Conservation (phyloP, 306 rosid genomes). For the Trifolium repens region DNA sequence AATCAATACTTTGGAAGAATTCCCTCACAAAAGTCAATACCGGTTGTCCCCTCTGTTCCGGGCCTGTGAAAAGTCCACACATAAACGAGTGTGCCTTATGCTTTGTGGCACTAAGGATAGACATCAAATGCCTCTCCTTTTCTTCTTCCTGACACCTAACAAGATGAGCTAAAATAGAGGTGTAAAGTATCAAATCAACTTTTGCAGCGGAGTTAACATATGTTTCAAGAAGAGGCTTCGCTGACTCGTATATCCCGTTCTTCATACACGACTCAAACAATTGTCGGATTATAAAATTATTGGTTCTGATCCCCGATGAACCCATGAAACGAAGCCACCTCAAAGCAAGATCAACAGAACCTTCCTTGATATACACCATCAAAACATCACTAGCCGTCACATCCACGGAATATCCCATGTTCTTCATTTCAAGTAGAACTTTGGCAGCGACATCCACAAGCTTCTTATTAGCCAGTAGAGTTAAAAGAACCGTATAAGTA, state of each 20-base stretch:
- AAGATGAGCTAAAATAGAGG: constrained; percentile 91
- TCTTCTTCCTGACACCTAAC: constrained; percentile 90
- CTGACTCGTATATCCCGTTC: constrained; percentile 76
- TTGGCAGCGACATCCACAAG: constrained; percentile 55
- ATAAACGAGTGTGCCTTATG: constrained; percentile 85
- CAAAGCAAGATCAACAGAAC: constrained; percentile 86
- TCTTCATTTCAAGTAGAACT: constrained; percentile 90
- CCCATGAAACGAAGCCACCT: constrained; percentile 97
- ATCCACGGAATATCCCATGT: constrained; percentile 91
- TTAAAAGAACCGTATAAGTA: constrained; percentile 77
- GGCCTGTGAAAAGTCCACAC: constrained; percentile 90
- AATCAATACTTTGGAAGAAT: constrained; percentile 86
- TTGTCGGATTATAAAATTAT: constrained; percentile 86
- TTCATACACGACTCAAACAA: constrained; percentile 96
- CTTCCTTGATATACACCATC: constrained; percentile 96
- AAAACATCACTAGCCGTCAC: constrained; percentile 90
- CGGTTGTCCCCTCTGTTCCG: constrained; percentile 84
- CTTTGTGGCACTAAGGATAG: constrained; percentile 81
- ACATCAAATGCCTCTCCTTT: constrained; percentile 89
- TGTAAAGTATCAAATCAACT: constrained; percentile 91
- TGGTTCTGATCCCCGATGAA: constrained; percentile 87
- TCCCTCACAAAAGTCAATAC: constrained; percentile 86
- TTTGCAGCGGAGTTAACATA: constrained; percentile 85
- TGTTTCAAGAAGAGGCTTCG: constrained; percentile 89
- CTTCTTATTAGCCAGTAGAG: constrained; percentile 87